Evolutionary conservation across 768 basidiomycete species (phyloP).

Genomic region (Peribolospora kevripleyi): DNA sequence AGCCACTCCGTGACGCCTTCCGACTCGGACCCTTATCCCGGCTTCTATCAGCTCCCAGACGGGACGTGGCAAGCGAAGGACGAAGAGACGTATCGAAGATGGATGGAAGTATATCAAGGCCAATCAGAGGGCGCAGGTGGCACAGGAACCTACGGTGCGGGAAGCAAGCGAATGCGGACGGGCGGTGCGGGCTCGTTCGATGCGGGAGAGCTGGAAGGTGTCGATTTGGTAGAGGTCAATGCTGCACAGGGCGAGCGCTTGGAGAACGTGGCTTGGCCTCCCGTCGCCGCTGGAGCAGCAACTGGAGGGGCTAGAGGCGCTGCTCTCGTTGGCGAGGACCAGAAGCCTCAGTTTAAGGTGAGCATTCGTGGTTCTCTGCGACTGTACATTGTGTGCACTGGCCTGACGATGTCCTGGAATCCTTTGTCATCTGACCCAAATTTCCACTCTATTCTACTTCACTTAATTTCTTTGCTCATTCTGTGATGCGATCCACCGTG

Average conservation of each 20-base stretch:
- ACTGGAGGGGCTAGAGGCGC: too few relatives aligned
- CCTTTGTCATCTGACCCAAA: too few relatives aligned
- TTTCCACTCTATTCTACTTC: neutral
- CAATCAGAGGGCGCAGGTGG: neutral
- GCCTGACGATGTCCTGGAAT: too few relatives aligned
- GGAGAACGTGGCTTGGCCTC: neutral
- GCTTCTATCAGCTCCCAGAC: conserved; percentile 62
- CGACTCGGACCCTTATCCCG: conserved; percentile 13
- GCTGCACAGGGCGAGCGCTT: neutral
- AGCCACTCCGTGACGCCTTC: too few relatives aligned
- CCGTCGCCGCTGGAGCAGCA: neutral
- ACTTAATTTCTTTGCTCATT: neutral
- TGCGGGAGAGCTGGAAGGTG: conserved; percentile 1
- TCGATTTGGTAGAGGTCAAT: conserved; percentile 6
- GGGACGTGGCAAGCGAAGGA: conserved; percentile 59
- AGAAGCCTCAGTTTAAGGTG: too few relatives aligned
- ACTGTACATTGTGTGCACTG: too few relatives aligned
- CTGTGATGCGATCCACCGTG: neutral
- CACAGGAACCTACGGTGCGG: neutral
- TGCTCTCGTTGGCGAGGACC: too few relatives aligned
- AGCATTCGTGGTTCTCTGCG: too few relatives aligned
- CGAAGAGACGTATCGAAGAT: conserved; percentile 17
- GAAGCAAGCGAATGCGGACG: neutral
- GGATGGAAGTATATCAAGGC: neutral
- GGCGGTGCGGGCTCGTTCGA: conserved; percentile 5